A percentile compares a stretch with the other conserved stretches of the same genome.
Conservation (phyloP, 2,329 filamentous ascomycete species). For the Talaromyces islandicus region DNA sequence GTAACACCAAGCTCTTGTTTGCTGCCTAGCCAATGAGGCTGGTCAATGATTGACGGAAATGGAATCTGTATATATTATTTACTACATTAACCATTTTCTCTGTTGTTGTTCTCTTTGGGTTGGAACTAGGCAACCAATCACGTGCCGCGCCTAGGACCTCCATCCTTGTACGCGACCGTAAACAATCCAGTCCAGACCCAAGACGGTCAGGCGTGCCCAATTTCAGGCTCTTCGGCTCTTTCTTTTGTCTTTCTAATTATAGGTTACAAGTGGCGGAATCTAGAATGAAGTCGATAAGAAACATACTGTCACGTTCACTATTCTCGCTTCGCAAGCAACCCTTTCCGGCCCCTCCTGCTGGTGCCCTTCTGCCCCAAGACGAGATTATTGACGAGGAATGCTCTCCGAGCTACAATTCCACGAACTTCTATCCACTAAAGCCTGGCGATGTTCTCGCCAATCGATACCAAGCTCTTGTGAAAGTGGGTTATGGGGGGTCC, state of each 20-base stretch:
- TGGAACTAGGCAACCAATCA: not conserved
- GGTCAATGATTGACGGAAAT: not conserved
- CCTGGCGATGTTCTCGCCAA: constrained; percentile 26
- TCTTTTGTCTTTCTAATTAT: not conserved
- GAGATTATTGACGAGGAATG: constrained; percentile 7
- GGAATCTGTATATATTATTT: not conserved
- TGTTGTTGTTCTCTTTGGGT: not conserved
- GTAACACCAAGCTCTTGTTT: not conserved
- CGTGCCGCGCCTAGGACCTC: not conserved
- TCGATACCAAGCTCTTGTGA: constrained; percentile 29
- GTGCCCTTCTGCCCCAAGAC: constrained; percentile 16
- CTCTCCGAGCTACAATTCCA: constrained; percentile 2
- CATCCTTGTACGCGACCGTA: not conserved
- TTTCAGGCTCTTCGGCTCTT: not conserved
- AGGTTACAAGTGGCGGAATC: not conserved
- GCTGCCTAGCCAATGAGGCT: not conserved
- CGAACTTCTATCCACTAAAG: constrained; percentile 19
- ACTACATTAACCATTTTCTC: not conserved
- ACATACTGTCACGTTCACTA: constrained; percentile 14
- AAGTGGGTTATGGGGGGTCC: constrained; percentile 28
- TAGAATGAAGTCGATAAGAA: constrained; percentile 19
- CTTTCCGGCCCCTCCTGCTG: constrained; percentile 19
- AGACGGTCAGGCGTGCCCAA: not conserved
- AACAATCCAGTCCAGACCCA: not conserved
- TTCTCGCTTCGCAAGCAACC: constrained; percentile 21